Evolutionary conservation across 495 filamentous ascomycete species (phyloP), one percentile per base, ranked within the genome.

Genomic region (Podospora pseudocomata): DNA sequence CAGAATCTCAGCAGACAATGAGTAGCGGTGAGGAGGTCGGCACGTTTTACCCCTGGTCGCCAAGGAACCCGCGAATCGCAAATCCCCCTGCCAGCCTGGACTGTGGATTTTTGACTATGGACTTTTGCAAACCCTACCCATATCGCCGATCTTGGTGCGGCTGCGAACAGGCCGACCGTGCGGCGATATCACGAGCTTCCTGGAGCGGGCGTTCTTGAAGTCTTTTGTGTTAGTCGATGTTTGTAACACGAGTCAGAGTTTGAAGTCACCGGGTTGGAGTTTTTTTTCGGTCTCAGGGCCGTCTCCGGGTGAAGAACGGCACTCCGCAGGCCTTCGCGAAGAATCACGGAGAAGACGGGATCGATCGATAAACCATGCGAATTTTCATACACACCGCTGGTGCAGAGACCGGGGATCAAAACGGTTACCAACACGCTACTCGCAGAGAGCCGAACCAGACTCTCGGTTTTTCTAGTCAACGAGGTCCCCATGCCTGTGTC

Each of bases 11-110:
- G 26, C 34, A 20, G 23, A 11, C 13, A 34, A 32, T 32, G 67
- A 65, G 60, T 71, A 68, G 70, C 70, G 70, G 70, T 71, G 70
- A 71, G 66, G 63, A 66, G 66, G 57, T 49, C 49, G 28, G 63
- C 69, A 66, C 65, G 60, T 68, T 62, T 58, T n/a, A 66, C 64
- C 70, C 70, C 64, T 68, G 70, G 66, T 62, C 58, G 66, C 66
- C 67, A 71, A 67, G 56, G 44, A 64, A 66, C 70, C 63, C 70
- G 60, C 64, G 58, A 58, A 71, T 71, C 70, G 59, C 57, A 54
- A 30, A 16, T 34, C 34, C 59, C 59, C 61, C 32, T 39, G 28
- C 32, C 19, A 18, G 16, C 61, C 57, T 19, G 26, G 34, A 57
- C 26, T 66, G 27, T 56, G 57, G 30, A 54, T 64, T 19, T 30